Evolutionary conservation across 371 early-diverging fungal genomes (phyloP).

Genomic region (Rhizopus stolonifer): DNA sequence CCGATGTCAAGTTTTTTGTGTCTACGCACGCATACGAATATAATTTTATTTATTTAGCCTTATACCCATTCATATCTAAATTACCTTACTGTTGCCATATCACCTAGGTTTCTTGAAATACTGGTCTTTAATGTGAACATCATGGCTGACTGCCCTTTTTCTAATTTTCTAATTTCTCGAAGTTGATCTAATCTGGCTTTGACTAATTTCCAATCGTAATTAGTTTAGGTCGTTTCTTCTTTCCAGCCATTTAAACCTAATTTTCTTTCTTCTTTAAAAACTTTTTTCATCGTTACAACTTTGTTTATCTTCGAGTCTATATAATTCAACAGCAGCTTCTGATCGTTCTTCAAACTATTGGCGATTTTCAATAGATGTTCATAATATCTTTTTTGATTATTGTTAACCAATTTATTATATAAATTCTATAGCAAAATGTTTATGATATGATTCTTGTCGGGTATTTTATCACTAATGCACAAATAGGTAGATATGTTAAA

Average conservation of each 20-base stretch:
- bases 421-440: too few species aligned
- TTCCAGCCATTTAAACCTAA: slow-evolving; percentile 79
- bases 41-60: slow-evolving; percentile 41
- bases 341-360: slow-evolving; percentile 75
- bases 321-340: slow-evolving; percentile 66
- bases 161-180: slow-evolving; percentile 49
- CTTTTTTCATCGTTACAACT: too few species aligned
- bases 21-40: slow-evolving; percentile 75
- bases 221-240: slow-evolving; percentile 55
- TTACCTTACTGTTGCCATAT: slow-evolving; percentile 77
- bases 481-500: too few species aligned
- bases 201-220: slow-evolving; percentile 80
- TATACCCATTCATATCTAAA: background rate
- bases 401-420: slow-evolving; percentile 9
- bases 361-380: slow-evolving; percentile 54
- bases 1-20: slow-evolving; percentile 78
- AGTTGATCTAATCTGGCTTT: slow-evolving; percentile 67
- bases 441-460: too few species aligned
- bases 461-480: too few species aligned
- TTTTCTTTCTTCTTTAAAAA: too few species aligned
- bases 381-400: slow-evolving; percentile 10
- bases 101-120: slow-evolving; percentile 77
- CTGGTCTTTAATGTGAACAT: slow-evolving; percentile 76
- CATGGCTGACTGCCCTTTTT: slow-evolving; percentile 54
- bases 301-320: slow-evolving; percentile 69